Evolutionary conservation across 768 basidiomycete genomes (phyloP), one percentile per base, ranked within the genome.

Genomic region (Tephrocybe rancida): DNA sequence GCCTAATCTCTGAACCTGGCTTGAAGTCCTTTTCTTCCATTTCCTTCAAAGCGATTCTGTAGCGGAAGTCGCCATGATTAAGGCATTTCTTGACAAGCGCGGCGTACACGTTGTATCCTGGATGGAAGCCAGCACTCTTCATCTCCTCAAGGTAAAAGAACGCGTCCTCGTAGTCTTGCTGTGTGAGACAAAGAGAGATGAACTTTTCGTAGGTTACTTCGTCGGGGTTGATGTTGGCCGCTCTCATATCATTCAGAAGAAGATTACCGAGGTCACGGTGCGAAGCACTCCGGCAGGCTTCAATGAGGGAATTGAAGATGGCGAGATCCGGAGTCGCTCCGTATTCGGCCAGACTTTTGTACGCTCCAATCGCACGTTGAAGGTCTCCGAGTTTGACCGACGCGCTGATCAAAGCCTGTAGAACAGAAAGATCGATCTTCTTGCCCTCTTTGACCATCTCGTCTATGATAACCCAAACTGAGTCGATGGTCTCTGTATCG

Each of bases 81-180:
- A 83, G 65, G 60, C 89, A 92, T 60, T 77, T 85, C 42, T 74
- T 72, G 38, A 86, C 69, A 52, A 95, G 70, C 1, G 73, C 71
- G 29, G 80, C 76, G 68, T 95, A 95, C 26, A 87, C 69, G 1
- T 63, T 61, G 22, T 61, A 61, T 9, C 80, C 66, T 0, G 92
- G 90, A n/a, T 73, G 61, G 61, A 83, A 73, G 8, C 74, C 74
- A 30, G 77, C 78, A 0, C 75, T 70, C 67, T 95, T 94, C 88
- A 92, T 91, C 73, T 90, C 88, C 66, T 94, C 92, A 27, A 96
- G 78, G 69, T 91, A 93, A 64, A 85, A 86, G 71, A 95, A 95
- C 0, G 92, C 90, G 56, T 92, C 90, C 63, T 94, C 92, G 68
- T 92, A 95, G 2, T 73, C 75, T 7, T 80, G 67, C 62, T 90